These are phyloP conservation scores for Pyrus hybrid DNA, from an alignment of 331 rosid genomes.

Conservation along the genomic window DNA sequence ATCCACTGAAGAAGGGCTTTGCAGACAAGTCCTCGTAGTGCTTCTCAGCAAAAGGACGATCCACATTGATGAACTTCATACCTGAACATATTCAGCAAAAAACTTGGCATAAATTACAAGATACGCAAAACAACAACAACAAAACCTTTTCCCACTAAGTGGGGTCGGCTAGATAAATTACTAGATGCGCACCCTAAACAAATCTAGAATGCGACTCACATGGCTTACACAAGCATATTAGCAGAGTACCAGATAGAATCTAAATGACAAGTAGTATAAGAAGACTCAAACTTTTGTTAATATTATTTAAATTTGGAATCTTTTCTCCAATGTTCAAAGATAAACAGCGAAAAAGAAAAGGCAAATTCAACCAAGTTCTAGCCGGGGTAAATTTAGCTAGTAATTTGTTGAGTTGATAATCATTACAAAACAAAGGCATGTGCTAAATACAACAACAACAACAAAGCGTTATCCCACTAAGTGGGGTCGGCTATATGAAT, in stretches of 20 bases:
- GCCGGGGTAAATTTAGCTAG: not conserved
- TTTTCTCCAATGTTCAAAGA: not conserved
- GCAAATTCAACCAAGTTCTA: not conserved
- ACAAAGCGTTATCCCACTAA: too few species aligned
- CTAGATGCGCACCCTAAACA: not conserved
- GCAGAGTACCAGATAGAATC: too few species aligned
- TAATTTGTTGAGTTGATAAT: not conserved
- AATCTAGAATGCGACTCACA: not conserved
- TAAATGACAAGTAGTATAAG: too few species aligned
- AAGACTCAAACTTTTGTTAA: not conserved
- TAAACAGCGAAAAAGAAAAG: not conserved
- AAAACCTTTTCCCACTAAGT: too few species aligned
- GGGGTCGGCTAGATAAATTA: too few species aligned
- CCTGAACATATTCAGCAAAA: constrained; percentile 30
- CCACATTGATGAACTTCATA: constrained; percentile 69
- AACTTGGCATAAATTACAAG: not conserved
- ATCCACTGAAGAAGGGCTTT: constrained; percentile 51
- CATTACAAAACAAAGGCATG: not conserved
- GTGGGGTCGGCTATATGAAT: too few species aligned
- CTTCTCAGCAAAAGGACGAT: constrained; percentile 76
- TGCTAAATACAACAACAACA: not conserved
- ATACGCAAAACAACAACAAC: too few species aligned
- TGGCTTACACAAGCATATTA: too few species aligned
- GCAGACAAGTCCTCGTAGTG: constrained; percentile 68
- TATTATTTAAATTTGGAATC: not conserved